Base-by-base conservation (phyloP, 2,329 filamentous ascomycete genomes). In the Diaporthe longicolla region DNA sequence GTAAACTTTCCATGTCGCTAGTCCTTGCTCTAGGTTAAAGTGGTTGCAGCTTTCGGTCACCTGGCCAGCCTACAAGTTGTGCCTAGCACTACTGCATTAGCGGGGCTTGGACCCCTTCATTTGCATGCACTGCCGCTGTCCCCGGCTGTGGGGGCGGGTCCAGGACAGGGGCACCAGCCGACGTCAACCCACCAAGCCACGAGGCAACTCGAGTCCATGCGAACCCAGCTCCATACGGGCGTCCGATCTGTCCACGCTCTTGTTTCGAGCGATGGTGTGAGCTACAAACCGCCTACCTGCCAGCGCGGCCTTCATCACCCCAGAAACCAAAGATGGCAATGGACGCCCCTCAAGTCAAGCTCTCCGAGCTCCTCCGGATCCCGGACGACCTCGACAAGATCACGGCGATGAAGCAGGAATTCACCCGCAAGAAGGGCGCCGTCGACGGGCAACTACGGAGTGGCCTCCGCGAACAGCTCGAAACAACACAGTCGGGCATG, bases 381-480 rank as follows among this genome's bases (percentile, higher is more conserved):
- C 95, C 97, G 4, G 97, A 99, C 82, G 97, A 99, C 85, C 92
- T 99, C 78, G 97, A 99, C 87, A 98, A 98, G 88, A 96, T 99
- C 80, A 88, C 92, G 70, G 92, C 92, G 61, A 89, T 99, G 81
- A 98, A 97, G 86, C 90, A 93, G 78, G 97, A 99, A 83, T 98
- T 98, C 85, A 91, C 91, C 78, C 94, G 97, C 81, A 98, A 98
- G 87, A 99, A 99, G 86, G 90, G 91, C 40, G 94, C 94, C 73
- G 91, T 99, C 75, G 97, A 99, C 85, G 92, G 92, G 69, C 95
- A 98, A 85, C 92, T 99, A 72, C 94, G 95, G 77, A 92, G 92
- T 82, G 95, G 95, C 50, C 89, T 98, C 77, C 92, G 94, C 79
- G 95, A 98, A 80, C 97, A 99, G 87, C 90, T 99, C 73, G 94